Percentiles rank a stretch among this genome's conserved stretches.
Conservation (phyloP, 2,329 filamentous ascomycete genomes). For the Mollisia scopiformis region DNA sequence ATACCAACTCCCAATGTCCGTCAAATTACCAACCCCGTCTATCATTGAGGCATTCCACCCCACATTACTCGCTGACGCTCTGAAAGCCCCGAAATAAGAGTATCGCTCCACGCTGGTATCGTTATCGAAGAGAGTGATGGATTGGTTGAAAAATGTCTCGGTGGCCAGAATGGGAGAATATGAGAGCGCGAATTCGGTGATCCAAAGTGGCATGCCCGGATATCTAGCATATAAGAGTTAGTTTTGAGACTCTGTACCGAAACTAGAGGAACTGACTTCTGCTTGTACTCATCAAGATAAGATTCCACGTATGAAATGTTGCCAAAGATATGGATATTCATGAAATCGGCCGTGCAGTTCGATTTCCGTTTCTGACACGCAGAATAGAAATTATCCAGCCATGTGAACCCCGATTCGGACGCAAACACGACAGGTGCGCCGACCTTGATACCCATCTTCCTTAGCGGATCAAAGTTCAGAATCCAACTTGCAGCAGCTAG, state of each 20-base stretch:
- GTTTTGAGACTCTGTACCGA: slow-evolving; percentile 39
- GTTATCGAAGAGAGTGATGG: slow-evolving; percentile 13
- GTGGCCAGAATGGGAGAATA: neutral
- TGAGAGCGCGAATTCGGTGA: slow-evolving; percentile 6
- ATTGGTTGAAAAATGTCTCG: slow-evolving; percentile 9
- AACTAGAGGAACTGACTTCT: slow-evolving; percentile 9
- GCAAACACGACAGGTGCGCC: slow-evolving; percentile 50
- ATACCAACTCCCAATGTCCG: slow-evolving; percentile 6
- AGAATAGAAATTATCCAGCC: slow-evolving; percentile 67
- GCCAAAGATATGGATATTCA: slow-evolving; percentile 69
- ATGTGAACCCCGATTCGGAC: slow-evolving; percentile 60
- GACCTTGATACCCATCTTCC: slow-evolving; percentile 63
- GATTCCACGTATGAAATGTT: slow-evolving; percentile 37
- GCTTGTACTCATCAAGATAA: slow-evolving; percentile 9
- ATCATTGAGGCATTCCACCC: slow-evolving; percentile 11
- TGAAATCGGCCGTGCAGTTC: slow-evolving; percentile 63
- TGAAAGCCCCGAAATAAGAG: slow-evolving; percentile 19
- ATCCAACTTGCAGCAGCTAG: slow-evolving; percentile 72
- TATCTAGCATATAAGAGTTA: slow-evolving; percentile 5
- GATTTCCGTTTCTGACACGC: slow-evolving; percentile 55
- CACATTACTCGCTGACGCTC: slow-evolving; percentile 5
- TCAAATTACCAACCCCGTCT: slow-evolving; percentile 5
- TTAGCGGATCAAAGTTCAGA: slow-evolving; percentile 70
- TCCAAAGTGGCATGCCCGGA: slow-evolving; percentile 9
- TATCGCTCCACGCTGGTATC: slow-evolving; percentile 12